phyloP scores from a whole-genome alignment of 192 early-diverging fungal genomes.

The Phycomyces blakesleeanus region DNA sequence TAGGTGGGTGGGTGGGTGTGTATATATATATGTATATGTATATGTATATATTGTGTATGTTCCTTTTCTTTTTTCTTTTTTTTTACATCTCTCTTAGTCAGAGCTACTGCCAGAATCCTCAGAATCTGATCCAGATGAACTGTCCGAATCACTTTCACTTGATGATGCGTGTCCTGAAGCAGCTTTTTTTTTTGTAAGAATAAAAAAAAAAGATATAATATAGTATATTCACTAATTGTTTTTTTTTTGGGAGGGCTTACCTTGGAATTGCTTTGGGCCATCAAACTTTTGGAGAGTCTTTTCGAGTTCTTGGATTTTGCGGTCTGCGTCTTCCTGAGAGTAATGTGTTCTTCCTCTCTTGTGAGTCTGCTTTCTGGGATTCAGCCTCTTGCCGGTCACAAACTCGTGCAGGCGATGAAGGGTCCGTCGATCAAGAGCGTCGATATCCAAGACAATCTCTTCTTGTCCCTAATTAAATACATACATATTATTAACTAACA shows the following conservation, averaged over 20 bases:
- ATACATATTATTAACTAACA: not conserved
- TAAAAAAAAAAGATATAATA: not conserved
- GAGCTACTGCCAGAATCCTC: slow-evolving; percentile 83
- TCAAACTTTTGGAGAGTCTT: slow-evolving; percentile 44
- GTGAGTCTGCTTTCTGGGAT: slow-evolving; percentile 33
- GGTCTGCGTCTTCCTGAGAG: slow-evolving; percentile 43
- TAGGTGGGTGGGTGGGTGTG: not conserved
- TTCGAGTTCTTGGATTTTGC: slow-evolving; percentile 41
- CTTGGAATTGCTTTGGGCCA: slow-evolving; percentile 27
- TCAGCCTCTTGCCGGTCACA: slow-evolving; percentile 58
- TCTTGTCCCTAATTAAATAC: slow-evolving; percentile 50
- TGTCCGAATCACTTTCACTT: slow-evolving; percentile 49
- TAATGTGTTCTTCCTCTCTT: slow-evolving; percentile 45
- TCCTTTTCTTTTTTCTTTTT: slow-evolving; percentile 6
- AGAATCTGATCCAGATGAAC: slow-evolving; percentile 67
- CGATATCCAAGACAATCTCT: slow-evolving; percentile 96
- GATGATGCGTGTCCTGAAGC: slow-evolving; percentile 40
- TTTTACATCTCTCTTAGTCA: slow-evolving; percentile 56
- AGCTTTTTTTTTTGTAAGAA: too few species aligned
- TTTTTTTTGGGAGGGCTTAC: not conserved
- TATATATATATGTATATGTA: too few species aligned
- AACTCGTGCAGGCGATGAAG: slow-evolving; percentile 84
- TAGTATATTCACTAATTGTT: not conserved
- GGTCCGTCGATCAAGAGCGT: slow-evolving; percentile 76
- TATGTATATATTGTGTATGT: not conserved